Evolutionary conservation across 257 asterid species (phyloP).

Genomic region (Salvia miltiorrhiza): DNA sequence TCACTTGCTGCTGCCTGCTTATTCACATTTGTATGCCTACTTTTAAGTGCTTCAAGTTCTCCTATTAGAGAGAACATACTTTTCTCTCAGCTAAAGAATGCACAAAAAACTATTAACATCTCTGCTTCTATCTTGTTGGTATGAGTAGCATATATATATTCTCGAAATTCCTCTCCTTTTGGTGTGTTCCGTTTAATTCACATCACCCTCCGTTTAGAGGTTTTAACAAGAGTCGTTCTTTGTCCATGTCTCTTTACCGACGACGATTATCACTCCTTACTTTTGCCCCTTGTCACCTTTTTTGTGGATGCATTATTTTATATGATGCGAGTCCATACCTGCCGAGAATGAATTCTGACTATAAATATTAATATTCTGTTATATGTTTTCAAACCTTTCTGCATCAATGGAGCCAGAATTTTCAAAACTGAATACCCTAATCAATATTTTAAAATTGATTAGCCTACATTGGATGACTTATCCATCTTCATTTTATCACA

Average conservation of each 20-base stretch:
- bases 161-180: too few species aligned
- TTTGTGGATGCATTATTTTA: background rate
- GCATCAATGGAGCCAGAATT: background rate
- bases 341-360: constrained; percentile 20
- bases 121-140: too few species aligned
- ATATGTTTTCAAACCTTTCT: background rate
- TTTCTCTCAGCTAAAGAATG: background rate
- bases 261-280: too few species aligned
- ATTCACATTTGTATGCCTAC: background rate
- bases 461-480: constrained; percentile 22
- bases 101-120: too few species aligned
- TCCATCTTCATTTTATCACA: background rate
- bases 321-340: background rate
- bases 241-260: too few species aligned
- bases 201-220: too few species aligned
- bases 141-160: too few species aligned
- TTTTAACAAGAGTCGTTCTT: too few species aligned
- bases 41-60: too few species aligned
- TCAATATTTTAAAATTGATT: background rate
- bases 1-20: background rate
- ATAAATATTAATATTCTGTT: background rate
- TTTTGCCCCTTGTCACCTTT: background rate
- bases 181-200: too few species aligned
- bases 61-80: too few species aligned
- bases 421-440: background rate